Base-by-base conservation (phyloP, 148 eudicot genomes). In the Persicaria maculosa region DNA sequence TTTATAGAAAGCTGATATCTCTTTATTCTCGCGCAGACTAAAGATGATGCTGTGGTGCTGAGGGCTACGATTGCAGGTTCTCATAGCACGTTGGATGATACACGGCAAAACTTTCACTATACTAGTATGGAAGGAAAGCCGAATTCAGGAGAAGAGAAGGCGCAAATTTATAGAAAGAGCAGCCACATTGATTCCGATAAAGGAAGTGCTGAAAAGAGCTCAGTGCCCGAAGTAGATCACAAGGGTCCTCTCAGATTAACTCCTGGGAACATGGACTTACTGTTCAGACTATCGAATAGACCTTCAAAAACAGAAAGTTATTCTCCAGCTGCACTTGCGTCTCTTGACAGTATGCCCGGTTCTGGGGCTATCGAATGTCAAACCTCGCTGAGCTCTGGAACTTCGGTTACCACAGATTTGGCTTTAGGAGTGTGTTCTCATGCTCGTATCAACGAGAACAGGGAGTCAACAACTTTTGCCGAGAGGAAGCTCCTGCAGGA, bases 1-100 rank as follows among this genome's bases (percentile, higher is more conserved):
- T 9, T 43, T 17, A 65, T 80, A 77, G 73, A 81, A 83, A 85
- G 79, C 86, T 74, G 68, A 71, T 82, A 78, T 77, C 77, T 61
- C 67, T 82, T 65, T 84, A 75, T 84, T 79, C 86, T 83, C n/a
- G 90, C 84, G 89, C 96, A 93, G 97, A 89, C 89, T 80, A 82
- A 77, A 85, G 84, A 81, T 74, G 90, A 91, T 77, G 73, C 80
- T 46, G 52, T 81, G 80, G 70, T 83, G 78, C 58, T 78, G 79
- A 80, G 74, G 76, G 76, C 83, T 72, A 83, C 80, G 68, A 77
- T 76, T 19, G 75, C 74, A 71, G 83, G 77, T 76, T 72, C 84
- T 71, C 87, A 80, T 74, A 84, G 82, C 62, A 89, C 85, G 57
- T 80, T 85, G 86, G 85, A 83, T 47, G 50, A 25, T 59, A 76